Percentiles rank a stretch among this genome's conserved stretches.
phyloP scores from a whole-genome alignment of 257 asterid genomes.

The Scutellaria galericulata region DNA sequence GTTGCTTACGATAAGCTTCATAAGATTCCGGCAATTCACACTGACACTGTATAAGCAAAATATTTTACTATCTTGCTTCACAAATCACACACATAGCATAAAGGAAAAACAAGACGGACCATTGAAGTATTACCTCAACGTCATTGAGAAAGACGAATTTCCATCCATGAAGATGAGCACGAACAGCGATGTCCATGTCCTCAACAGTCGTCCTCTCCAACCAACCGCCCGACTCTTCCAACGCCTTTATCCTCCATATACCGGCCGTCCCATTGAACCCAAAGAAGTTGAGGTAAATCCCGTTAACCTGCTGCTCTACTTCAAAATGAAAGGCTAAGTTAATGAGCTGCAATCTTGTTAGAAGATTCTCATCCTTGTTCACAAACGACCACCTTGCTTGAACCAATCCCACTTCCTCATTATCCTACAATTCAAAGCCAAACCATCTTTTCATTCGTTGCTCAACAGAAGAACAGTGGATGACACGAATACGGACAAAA shows the following conservation, averaged over 20 bases:
- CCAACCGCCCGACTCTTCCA: slow-evolving; percentile 96
- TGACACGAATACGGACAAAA: no score
- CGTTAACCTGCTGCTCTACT: slow-evolving; percentile 93
- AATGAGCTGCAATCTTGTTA: slow-evolving; percentile 79
- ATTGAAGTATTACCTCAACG: slow-evolving; percentile 61
- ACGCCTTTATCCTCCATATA: slow-evolving; percentile 86
- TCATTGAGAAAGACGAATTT: slow-evolving; percentile 85
- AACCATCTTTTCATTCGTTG: not conserved
- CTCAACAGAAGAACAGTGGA: no score
- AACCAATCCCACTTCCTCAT: slow-evolving; percentile 88
- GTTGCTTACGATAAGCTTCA: slow-evolving; percentile 90
- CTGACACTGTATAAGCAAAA: slow-evolving; percentile 59
- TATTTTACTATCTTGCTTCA: not conserved
- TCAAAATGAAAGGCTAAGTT: slow-evolving; percentile 90
- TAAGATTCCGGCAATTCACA: slow-evolving; percentile 93
- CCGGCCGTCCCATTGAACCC: slow-evolving; percentile 98
- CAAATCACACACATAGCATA: slow-evolving; percentile 8
- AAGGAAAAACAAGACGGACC: not conserved
- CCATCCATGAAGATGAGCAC: slow-evolving; percentile 96
- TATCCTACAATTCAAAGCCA: slow-evolving; percentile 61
- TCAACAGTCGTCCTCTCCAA: slow-evolving; percentile 90
- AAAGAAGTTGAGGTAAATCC: slow-evolving; percentile 76
- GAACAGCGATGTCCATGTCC: slow-evolving; percentile 95
- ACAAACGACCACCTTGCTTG: slow-evolving; percentile 97
- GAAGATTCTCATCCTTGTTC: slow-evolving; percentile 85